Evolutionary conservation across 305 asterid species (phyloP), one percentile per base, ranked within the genome.

Genomic region (Solanum chacoense): DNA sequence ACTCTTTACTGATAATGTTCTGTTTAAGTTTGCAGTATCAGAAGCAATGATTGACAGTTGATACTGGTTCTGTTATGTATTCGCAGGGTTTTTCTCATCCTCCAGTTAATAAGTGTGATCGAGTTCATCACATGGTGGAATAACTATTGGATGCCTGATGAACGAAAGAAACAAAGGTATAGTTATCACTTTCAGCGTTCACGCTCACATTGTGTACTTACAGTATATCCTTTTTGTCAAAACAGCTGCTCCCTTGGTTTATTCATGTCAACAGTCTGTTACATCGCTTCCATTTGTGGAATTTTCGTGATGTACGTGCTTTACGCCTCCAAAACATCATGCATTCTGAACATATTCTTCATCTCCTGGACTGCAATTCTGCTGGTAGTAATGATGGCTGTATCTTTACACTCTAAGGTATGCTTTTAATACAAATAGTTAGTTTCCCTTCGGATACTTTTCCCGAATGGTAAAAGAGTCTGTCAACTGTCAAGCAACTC

Each of bases 111-210:
- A 81, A 97, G 99, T 77, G 97, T 96, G 69, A 96, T 95, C 71
- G 98, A 95, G 89, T 97, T 96, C 65, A 95, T 97, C 84, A 95
- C 98, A 3, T 96, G 99, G 99, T 96, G 98, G 98, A 95, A 96
- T 90, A 94, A 91, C 92, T 95, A 94, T 42, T 97, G 99, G 98
- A 94, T 97, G 98, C 92, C 98, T 4, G 94, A 97, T 22, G 95
- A 94, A 35, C 90, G 85, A 86, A 93, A 91, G 86, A 93, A 94
- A 79, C 89, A 92, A 73, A 94, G 98, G 98, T 96, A 0, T 81
- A 59, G 8, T 72, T 12, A 55, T 45, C 18, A 69, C 36, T 75
- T 18, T 5, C 20, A 34, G 69, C 6, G 4, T 55, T 50, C 65
- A 55, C 4, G 4, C n/a, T 5, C 65, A 50, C 65, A 50, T 50